Base-by-base conservation (phyloP, 2,329 filamentous ascomycete species). In the Incumbomyces delicatus region DNA sequence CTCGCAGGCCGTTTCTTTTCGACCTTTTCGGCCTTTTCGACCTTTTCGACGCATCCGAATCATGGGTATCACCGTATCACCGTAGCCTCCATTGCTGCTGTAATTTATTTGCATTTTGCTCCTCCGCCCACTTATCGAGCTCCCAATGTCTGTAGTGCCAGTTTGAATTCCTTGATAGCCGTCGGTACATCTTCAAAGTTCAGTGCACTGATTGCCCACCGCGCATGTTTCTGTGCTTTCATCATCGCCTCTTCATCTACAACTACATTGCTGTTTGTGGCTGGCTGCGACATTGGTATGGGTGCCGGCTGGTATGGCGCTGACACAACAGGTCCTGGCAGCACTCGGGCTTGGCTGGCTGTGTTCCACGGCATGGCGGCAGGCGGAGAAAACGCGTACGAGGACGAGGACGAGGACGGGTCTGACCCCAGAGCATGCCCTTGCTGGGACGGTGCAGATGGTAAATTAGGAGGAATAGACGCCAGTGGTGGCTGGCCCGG, bases 141-240 rank as follows among this genome's bases (percentile, higher is more conserved):
- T 2, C 87, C 87, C 41, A 95, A 67, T 14, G 73, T 68, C 47
- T 76, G 71, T 52, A 98, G 67, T 2, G 92, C 92, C 49, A 78
- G 80, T 44, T 78, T 78, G 51, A 98, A 64, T 61, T 98, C 89
- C 59, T 82, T 81, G 3, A 96, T 81, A 0, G 92, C 92, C 0
- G 92, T 98, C 1, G 82, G 74, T 1, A 94, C 85, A 62, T 98
- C 92, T 57, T 98, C 92, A 65, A 98, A 98, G 58, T 95, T 95
- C 40, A 98, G 69, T 0, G 92, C 92, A 10, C 89, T 95, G 35
- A 96, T 94, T 0, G 92, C 92, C 87, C 87, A 98, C 59, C 87
- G 88, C 2, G 90, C 89, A 68, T 96, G 92, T 63, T 96, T 98
- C 63, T 95, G 88, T 3, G 92, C 90, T 57, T 81, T 77, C 31